Evolutionary conservation across 2,329 filamentous ascomycete genomes (phyloP).

Genomic region (Colletotrichum cereale): DNA sequence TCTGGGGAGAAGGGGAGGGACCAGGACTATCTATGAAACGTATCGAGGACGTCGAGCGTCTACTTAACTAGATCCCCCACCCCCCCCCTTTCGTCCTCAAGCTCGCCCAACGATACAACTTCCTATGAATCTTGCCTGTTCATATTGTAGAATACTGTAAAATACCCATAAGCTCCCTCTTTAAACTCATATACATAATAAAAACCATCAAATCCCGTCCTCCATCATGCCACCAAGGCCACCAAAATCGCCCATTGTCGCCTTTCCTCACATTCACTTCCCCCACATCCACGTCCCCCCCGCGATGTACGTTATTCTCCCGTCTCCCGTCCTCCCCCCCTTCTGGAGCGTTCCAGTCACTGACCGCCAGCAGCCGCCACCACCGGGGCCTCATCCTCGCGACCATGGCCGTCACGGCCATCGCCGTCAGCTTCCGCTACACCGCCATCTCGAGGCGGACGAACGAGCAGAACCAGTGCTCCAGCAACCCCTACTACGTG

Average conservation of each 20-base stretch:
- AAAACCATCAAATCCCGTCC: not conserved
- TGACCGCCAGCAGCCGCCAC: conserved; percentile 49
- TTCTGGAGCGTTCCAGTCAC: not conserved
- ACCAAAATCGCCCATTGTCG: conserved; percentile 30
- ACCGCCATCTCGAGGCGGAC: conserved; percentile 51
- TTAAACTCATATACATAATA: not conserved
- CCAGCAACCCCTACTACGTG: conserved; percentile 56
- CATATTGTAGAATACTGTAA: not conserved
- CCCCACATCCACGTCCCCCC: conserved; percentile 41
- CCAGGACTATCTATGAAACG: not conserved
- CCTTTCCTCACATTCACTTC: conserved; percentile 32
- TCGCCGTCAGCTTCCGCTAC: conserved; percentile 49
- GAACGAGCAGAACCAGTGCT: conserved; percentile 60
- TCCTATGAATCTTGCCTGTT: not conserved
- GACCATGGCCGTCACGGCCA: conserved; percentile 48
- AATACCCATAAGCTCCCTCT: not conserved
- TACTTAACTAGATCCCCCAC: conserved; percentile 15
- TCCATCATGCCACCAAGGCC: conserved; percentile 29
- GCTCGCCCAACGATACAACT: not conserved
- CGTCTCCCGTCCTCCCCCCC: conserved; percentile 28
- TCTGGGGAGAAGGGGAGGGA: no score
- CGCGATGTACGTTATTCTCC: conserved; percentile 43
- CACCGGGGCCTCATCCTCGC: conserved; percentile 51
- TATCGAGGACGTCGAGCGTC: conserved; percentile 4
- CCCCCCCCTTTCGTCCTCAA: not conserved